phyloP scores from a whole-genome alignment of 768 basidiomycete species.

The Tricholoma sp. region DNA sequence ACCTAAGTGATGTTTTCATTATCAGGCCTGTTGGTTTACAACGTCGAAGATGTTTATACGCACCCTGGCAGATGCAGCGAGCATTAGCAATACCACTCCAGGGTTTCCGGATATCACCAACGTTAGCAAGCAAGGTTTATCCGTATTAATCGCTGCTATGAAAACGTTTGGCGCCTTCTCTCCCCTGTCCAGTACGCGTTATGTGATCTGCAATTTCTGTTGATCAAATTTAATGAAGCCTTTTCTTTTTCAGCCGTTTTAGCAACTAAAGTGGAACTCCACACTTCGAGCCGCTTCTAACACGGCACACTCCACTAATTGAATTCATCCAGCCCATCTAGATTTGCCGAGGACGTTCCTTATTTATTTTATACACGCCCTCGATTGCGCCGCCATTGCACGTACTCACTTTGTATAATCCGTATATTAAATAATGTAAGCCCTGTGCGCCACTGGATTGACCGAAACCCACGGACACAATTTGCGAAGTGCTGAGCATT shows the following conservation, averaged over 20 bases:
- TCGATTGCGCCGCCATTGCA: neutral
- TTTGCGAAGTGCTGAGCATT: no score
- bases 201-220: neutral
- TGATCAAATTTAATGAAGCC: neutral
- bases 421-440: neutral
- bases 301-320: neutral
- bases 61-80: conserved; percentile 5
- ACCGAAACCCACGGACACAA: no score
- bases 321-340: neutral
- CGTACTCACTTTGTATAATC: neutral
- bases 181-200: conserved; percentile 13
- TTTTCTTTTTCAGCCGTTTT: neutral
- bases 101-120: conserved; percentile 5
- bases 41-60: conserved; percentile 17
- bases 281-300: neutral
- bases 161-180: conserved; percentile 12
- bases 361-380: neutral
- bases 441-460: no score
- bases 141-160: conserved; percentile 13
- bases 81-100: conserved; percentile 1
- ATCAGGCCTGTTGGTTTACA: conserved; percentile 16
- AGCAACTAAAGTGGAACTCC: neutral
- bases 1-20: neutral
- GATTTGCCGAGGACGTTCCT: neutral
- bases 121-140: conserved; percentile 7